Conservation (phyloP, 2,329 filamentous ascomycete genomes). For the Cordyceps javanica region DNA sequence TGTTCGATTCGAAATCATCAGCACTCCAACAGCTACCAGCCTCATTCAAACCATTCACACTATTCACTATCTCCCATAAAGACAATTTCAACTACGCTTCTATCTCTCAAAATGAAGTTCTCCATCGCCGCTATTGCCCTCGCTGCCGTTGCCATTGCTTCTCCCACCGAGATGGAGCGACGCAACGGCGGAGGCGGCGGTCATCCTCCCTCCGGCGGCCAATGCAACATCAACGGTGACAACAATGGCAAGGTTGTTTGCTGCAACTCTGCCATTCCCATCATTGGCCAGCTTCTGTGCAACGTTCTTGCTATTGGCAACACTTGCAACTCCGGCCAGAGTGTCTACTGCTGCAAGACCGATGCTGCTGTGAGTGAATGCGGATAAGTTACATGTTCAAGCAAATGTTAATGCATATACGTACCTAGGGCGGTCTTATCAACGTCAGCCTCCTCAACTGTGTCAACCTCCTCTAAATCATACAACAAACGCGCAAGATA, state of each 20-base stretch:
- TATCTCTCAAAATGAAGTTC: constrained; percentile 8
- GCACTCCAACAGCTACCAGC: too few relatives aligned
- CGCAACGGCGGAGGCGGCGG: too few relatives aligned
- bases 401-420: background rate
- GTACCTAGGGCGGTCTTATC: background rate
- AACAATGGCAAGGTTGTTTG: constrained; percentile 1
- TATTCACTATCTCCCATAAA: background rate
- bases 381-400: background rate
- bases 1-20: too few relatives aligned
- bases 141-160: background rate
- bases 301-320: background rate
- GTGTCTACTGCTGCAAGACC: background rate
- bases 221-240: background rate
- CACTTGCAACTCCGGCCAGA: background rate
- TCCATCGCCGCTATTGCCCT: background rate
- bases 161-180: background rate
- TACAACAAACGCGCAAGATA: too few relatives aligned
- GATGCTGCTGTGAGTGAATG: background rate
- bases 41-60: background rate
- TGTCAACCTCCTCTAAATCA: background rate
- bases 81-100: background rate
- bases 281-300: constrained; percentile 2
- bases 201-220: background rate
- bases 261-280: constrained; percentile 6
- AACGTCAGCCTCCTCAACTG: background rate